These are phyloP conservation scores for Diaporthe velutina DNA, from an alignment of 2,329 filamentous ascomycete genomes.

Conservation along the genomic window DNA sequence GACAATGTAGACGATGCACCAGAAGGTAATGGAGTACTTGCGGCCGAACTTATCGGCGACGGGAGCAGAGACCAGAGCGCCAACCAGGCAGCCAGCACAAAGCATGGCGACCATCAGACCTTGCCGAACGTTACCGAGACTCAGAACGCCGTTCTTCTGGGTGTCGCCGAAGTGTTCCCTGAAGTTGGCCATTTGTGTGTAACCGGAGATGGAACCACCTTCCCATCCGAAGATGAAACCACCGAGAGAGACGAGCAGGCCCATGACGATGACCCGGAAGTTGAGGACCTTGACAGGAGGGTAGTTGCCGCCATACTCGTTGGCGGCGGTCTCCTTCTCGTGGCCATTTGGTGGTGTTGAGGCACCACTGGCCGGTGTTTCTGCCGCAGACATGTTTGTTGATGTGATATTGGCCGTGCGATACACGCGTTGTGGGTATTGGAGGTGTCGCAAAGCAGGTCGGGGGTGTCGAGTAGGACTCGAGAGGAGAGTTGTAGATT, in stretches of 20 bases:
- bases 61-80: slow-evolving; percentile 65
- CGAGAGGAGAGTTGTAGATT: background rate
- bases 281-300: slow-evolving; percentile 41
- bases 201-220: slow-evolving; percentile 40
- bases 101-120: slow-evolving; percentile 40
- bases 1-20: slow-evolving; percentile 69
- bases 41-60: slow-evolving; percentile 71
- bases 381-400: slow-evolving; percentile 35
- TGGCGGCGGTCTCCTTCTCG: slow-evolving; percentile 26
- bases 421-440: slow-evolving; percentile 17
- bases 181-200: slow-evolving; percentile 40
- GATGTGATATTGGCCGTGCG: slow-evolving; percentile 15
- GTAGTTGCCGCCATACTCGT: slow-evolving; percentile 1
- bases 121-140: slow-evolving; percentile 37
- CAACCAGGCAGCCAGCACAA: slow-evolving; percentile 50
- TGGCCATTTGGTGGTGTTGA: slow-evolving; percentile 38
- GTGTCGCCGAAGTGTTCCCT: slow-evolving; percentile 36
- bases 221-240: slow-evolving; percentile 41
- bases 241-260: slow-evolving; percentile 39
- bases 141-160: slow-evolving; percentile 6
- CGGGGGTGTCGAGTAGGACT: background rate
- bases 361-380: slow-evolving; percentile 36
- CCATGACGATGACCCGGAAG: slow-evolving; percentile 38
- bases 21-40: slow-evolving; percentile 65
- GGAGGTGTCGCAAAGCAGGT: slow-evolving; percentile 29